Percentiles rank a stretch among this genome's conserved stretches.
Evolutionary conservation across 176 grass and related monocot species (phyloP).

Genomic region (Ananas comosus): DNA sequence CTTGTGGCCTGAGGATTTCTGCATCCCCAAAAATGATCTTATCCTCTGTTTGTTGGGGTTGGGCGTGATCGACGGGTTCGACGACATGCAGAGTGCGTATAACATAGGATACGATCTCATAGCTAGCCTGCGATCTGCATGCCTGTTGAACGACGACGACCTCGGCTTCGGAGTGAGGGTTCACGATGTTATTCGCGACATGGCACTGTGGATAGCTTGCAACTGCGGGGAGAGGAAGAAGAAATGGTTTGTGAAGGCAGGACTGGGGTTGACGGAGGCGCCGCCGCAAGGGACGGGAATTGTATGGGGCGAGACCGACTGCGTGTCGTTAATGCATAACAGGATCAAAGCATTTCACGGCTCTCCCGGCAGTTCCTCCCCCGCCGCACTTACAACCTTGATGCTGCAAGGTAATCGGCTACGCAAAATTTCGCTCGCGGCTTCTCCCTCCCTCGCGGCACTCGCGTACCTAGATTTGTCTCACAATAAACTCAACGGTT

Average conservation of each 20-base stretch:
- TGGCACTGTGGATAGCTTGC: slow-evolving; percentile 26
- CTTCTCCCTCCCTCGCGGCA: slow-evolving; percentile 23
- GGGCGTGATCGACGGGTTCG: slow-evolving; percentile 7
- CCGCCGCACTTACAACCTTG: background rate
- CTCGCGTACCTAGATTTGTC: slow-evolving; percentile 62
- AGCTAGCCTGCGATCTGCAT: slow-evolving; percentile 6
- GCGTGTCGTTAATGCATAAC: slow-evolving; percentile 55
- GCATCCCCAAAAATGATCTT: slow-evolving; percentile 15
- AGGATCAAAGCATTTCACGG: slow-evolving; percentile 12
- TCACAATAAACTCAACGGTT: slow-evolving; percentile 9
- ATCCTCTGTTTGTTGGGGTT: slow-evolving; percentile 31
- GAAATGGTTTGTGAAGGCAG: slow-evolving; percentile 44
- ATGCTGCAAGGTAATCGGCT: background rate
- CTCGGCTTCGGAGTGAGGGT: slow-evolving; percentile 11
- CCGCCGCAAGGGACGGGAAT: slow-evolving; percentile 15
- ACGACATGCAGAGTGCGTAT: slow-evolving; percentile 6
- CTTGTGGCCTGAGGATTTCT: slow-evolving; percentile 19
- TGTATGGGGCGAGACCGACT: slow-evolving; percentile 17
- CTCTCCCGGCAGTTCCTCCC: no score
- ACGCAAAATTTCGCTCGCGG: background rate
- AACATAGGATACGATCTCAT: slow-evolving; percentile 15
- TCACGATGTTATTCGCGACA: slow-evolving; percentile 26
- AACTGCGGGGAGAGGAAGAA: slow-evolving; percentile 14
- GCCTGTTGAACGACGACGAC: slow-evolving; percentile 4
- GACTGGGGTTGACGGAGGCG: slow-evolving; percentile 24